These are phyloP conservation scores for Podila epicladia DNA, from an alignment of 192 early-diverging fungal species.

Conservation along the genomic window DNA sequence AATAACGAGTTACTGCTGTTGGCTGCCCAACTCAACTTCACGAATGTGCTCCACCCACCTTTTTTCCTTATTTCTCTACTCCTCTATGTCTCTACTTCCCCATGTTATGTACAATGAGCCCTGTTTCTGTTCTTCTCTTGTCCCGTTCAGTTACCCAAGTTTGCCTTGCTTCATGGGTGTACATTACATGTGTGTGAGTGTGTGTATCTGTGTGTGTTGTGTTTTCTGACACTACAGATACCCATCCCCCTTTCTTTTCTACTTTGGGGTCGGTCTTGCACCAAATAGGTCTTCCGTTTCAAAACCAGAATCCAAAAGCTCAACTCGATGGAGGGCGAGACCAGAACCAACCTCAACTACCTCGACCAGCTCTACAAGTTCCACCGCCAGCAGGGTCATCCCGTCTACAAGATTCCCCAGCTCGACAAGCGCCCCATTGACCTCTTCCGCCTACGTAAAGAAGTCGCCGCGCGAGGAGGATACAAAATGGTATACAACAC, in stretches of 20 bases:
- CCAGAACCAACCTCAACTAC: conserved; percentile 88
- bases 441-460: conserved; percentile 82
- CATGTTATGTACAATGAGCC: too few species aligned
- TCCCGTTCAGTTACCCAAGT: too few species aligned
- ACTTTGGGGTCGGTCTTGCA: background rate
- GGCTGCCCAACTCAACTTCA: too few species aligned
- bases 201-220: background rate
- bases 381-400: conserved; percentile 81
- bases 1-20: too few species aligned
- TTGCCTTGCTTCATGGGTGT: too few species aligned
- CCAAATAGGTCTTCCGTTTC: conserved; percentile 83
- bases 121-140: too few species aligned
- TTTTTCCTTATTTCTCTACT: too few species aligned
- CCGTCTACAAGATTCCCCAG: conserved; percentile 81
- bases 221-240: background rate
- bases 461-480: conserved; percentile 82
- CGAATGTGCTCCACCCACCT: too few species aligned
- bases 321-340: conserved; percentile 91
- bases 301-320: conserved; percentile 89
- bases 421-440: conserved; percentile 89
- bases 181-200: background rate
- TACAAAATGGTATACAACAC: conserved; percentile 61
- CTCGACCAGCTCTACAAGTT: conserved; percentile 92
- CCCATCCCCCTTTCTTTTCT: background rate
- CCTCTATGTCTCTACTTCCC: too few species aligned